Percentiles rank a stretch among this genome's conserved stretches.
Evolutionary conservation across 371 early-diverging fungal genomes (phyloP).

Genomic region (Thermomucor indicae-seudaticae): DNA sequence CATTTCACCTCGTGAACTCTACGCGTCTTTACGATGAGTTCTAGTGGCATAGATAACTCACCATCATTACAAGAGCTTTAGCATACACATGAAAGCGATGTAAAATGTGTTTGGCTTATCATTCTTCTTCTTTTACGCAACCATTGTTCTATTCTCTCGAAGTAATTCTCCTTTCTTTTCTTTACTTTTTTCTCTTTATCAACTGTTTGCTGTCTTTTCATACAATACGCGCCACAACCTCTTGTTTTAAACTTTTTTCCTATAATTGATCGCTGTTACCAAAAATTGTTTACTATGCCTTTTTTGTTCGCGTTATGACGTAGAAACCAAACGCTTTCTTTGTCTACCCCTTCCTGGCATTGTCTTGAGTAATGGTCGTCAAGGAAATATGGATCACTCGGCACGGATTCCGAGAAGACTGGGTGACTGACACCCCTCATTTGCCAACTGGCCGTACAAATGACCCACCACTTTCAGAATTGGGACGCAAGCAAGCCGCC

Average conservation of each 20-base stretch:
- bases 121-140: too few species aligned
- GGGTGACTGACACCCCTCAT: conserved; percentile 22
- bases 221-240: not conserved
- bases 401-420: conserved; percentile 39
- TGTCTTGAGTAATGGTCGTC: conserved; percentile 6
- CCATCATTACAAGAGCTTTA: too few species aligned
- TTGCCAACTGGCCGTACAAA: conserved; percentile 22
- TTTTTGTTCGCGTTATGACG: not conserved
- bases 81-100: too few species aligned
- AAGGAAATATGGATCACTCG: conserved; percentile 33
- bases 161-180: not conserved
- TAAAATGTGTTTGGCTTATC: too few species aligned
- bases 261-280: too few species aligned
- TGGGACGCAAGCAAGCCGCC: conserved; percentile 29
- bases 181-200: not conserved
- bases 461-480: conserved; percentile 27
- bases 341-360: not conserved
- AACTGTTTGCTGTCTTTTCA: not conserved
- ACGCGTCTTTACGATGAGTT: conserved; percentile 31
- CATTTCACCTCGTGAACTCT: conserved; percentile 32
- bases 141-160: not conserved
- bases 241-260: not conserved
- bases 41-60: conserved; percentile 11
- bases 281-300: not conserved
- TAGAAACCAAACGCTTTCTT: not conserved